phyloP scores from a whole-genome alignment of 768 basidiomycete genomes.

The Fomitopsis pulvina region DNA sequence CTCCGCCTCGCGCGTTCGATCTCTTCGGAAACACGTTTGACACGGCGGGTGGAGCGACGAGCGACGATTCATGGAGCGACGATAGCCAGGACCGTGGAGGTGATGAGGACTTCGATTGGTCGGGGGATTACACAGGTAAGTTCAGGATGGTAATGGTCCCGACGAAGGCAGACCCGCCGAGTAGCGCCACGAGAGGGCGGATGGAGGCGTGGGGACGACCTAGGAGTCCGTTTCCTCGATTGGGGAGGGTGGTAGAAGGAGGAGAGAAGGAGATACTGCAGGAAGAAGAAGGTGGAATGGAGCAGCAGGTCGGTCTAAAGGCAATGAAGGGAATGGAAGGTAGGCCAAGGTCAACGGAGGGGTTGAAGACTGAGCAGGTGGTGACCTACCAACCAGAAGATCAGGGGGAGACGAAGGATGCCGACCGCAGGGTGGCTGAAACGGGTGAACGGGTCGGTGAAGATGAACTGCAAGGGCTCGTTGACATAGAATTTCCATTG shows the following conservation, averaged over 20 bases:
- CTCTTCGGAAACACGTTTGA: conserved; percentile 9
- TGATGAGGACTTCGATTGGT: conserved; percentile 31
- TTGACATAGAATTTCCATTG: too few species aligned
- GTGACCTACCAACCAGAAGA: too few species aligned
- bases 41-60: too few species aligned
- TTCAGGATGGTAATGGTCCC: conserved; percentile 50
- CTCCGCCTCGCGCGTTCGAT: conserved; percentile 16
- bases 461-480: too few species aligned
- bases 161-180: conserved; percentile 62
- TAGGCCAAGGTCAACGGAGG: too few species aligned
- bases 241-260: not conserved
- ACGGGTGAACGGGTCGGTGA: too few species aligned
- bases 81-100: conserved; percentile 17
- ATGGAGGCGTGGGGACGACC: conserved; percentile 64
- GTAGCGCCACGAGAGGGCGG: conserved; percentile 42
- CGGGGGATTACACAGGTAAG: conserved; percentile 62
- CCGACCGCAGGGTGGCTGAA: too few species aligned
- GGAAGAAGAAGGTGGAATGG: not conserved
- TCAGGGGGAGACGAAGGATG: too few species aligned
- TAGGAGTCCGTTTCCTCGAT: conserved; percentile 54
- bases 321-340: not conserved
- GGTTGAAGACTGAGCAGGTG: too few species aligned
- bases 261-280: too few species aligned
- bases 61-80: conserved; percentile 16
- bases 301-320: not conserved